Percentiles rank a stretch among this genome's conserved stretches.
phyloP scores from a whole-genome alignment of 345 rosid genomes.

The Euphorbia peplus region DNA sequence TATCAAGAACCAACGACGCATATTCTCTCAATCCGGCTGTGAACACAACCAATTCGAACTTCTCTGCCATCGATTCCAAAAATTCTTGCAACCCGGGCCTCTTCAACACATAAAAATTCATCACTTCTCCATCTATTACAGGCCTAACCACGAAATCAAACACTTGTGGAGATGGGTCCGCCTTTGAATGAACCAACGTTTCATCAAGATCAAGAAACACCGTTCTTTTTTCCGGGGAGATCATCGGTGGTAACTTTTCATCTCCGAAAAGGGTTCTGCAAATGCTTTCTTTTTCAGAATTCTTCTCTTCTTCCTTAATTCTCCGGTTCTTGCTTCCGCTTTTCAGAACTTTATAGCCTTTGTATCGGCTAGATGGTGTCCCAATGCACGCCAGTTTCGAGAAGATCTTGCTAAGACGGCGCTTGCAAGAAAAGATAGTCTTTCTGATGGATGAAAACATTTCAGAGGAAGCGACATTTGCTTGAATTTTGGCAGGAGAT shows the following conservation, averaged over 20 bases:
- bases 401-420: slow-evolving; percentile 63
- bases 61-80: slow-evolving; percentile 46
- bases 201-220: slow-evolving; percentile 91
- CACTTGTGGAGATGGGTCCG: slow-evolving; percentile 57
- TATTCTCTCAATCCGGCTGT: slow-evolving; percentile 85
- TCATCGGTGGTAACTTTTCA: slow-evolving; percentile 37
- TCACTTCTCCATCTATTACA: slow-evolving; percentile 49
- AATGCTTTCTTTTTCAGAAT: background rate
- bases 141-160: slow-evolving; percentile 72
- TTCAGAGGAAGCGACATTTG: slow-evolving; percentile 31
- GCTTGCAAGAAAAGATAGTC: slow-evolving; percentile 55
- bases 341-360: slow-evolving; percentile 57
- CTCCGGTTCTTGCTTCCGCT: slow-evolving; percentile 6
- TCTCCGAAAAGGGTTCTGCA: slow-evolving; percentile 32
- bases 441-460: slow-evolving; percentile 59
- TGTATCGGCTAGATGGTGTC: slow-evolving; percentile 38
- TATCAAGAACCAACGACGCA: slow-evolving; percentile 70
- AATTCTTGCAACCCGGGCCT: slow-evolving; percentile 83
- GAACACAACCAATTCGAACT: slow-evolving; percentile 75
- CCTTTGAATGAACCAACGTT: slow-evolving; percentile 73
- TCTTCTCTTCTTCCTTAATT: background rate
- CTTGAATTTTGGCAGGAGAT: slow-evolving; percentile 27
- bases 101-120: slow-evolving; percentile 73
- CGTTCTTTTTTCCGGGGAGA: slow-evolving; percentile 40
- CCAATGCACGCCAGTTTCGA: slow-evolving; percentile 44